phyloP scores from a whole-genome alignment of 495 filamentous ascomycete genomes.

The Penicillium bovifimosum region DNA sequence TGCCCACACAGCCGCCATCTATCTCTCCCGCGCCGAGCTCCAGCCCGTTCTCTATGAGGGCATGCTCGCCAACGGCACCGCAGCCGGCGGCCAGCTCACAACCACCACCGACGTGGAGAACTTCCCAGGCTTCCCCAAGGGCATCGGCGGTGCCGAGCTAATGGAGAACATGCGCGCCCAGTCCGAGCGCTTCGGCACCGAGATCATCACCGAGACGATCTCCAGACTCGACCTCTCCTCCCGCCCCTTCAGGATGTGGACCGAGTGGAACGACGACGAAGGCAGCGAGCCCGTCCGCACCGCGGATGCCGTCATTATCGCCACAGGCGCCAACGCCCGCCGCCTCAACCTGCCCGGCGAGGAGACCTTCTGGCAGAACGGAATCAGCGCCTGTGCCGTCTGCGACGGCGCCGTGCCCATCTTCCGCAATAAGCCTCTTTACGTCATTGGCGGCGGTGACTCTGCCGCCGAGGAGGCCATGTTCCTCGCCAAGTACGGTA shows the following conservation, averaged over 20 bases:
- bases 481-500: constrained; percentile 96
- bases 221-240: constrained; percentile 77
- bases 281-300: constrained; percentile 63
- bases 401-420: constrained; percentile 98
- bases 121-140: constrained; percentile 87
- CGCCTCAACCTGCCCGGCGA: constrained; percentile 81
- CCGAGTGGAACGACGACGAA: constrained; percentile 71
- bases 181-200: constrained; percentile 84
- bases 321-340: constrained; percentile 87
- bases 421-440: constrained; percentile 90
- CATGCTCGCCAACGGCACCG: constrained; percentile 94
- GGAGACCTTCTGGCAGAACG: constrained; percentile 92
- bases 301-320: constrained; percentile 86
- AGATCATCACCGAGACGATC: constrained; percentile 89
- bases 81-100: constrained; percentile 91
- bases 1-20: constrained; percentile 94
- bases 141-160: constrained; percentile 75
- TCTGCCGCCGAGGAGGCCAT: constrained; percentile 96
- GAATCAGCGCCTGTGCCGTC: constrained; percentile 93
- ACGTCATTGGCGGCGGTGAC: constrained; percentile 96
- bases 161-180: constrained; percentile 97
- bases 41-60: constrained; percentile 90
- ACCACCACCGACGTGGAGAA: constrained; percentile 99
- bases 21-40: constrained; percentile 89
- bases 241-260: constrained; percentile 87